Evolutionary conservation across 2,329 filamentous ascomycete species (phyloP), one percentile per base, ranked within the genome.

Genomic region (Nannizziopsis arthrosporioides): DNA sequence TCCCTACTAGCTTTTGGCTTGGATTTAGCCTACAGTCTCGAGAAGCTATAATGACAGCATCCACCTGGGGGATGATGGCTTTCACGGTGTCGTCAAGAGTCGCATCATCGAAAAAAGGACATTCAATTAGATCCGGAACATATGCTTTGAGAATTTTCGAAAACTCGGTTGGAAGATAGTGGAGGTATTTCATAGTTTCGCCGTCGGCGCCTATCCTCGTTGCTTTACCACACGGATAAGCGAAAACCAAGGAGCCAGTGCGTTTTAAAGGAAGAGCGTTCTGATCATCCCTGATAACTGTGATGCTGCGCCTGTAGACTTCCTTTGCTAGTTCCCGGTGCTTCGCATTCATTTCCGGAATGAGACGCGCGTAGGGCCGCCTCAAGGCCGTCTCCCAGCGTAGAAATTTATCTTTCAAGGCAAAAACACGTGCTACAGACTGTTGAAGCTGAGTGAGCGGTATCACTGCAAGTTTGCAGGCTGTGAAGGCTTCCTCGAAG

Each of bases 221-320:
- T 2, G 57, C 62, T 5, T 57, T 59, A 9, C 63, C 64, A 10
- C 62, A 63, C 0, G 67, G 65, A 40, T 64, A 67, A 10, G 71
- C 53, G 38, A 68, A 64, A 0, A 69, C 55, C 39, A 67, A 54
- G 1, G 59, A 64, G 2, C 55, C 54, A 1, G 43, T 47, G 40
- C 47, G 41, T 1, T 58, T 56, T 12, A 71, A 42, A 8, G 68
- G 65, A 10, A 70, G 48, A 12, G 55, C 43, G 2, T 55, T 51
- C 7, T 56, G 48, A 3, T 56, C 55, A 44, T 59, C 60, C 3
- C 68, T 62, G 11, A 71, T 63, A 30, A 71, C 47, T 0, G 68
- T 72, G 3, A 63, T 63, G n/a, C 67, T 69, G 18, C 60, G 59
- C 2, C 59, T 57, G 47, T 71, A 70, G 1, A 63, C 56, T 17